Percentiles rank a stretch among this genome's conserved stretches.
Evolutionary conservation across 805 yeast species (phyloP).

Genomic region (Candida nemodendra): DNA sequence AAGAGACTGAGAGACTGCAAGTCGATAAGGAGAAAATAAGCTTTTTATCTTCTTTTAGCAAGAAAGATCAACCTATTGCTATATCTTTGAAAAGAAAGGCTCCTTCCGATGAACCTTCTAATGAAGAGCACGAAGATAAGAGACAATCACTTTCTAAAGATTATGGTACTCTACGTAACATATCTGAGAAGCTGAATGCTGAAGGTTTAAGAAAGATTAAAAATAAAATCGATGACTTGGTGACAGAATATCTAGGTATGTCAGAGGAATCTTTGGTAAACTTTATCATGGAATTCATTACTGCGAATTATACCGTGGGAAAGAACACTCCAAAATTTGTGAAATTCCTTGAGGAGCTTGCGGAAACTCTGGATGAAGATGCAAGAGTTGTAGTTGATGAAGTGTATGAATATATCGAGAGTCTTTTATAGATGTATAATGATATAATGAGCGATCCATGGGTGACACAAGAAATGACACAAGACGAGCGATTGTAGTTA

Average conservation of each 20-base stretch:
- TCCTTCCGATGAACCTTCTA: constrained; percentile 5
- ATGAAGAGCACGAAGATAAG: constrained; percentile 4
- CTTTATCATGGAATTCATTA: constrained; percentile 41
- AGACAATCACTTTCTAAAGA: background rate
- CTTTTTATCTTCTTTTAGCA: constrained; percentile 19
- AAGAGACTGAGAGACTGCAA: constrained; percentile 29
- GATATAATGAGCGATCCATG: too few species aligned
- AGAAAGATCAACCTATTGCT: constrained; percentile 20
- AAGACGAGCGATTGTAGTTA: too few species aligned
- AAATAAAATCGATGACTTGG: constrained; percentile 38
- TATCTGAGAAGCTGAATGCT: constrained; percentile 18
- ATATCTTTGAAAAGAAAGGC: constrained; percentile 21
- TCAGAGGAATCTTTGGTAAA: constrained; percentile 49
- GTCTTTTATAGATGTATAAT: too few species aligned
- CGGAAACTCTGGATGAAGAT: constrained; percentile 48
- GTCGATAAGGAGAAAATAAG: constrained; percentile 12
- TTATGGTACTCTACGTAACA: background rate
- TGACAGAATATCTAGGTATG: constrained; percentile 54
- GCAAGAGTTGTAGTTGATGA: constrained; percentile 30
- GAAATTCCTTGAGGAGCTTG: constrained; percentile 43
- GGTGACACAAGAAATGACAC: too few species aligned
- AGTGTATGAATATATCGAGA: constrained; percentile 10
- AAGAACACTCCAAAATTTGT: constrained; percentile 29
- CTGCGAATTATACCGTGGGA: constrained; percentile 32
- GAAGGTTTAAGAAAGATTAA: too few species aligned